Base-by-base conservation (phyloP, 1,284 basidiomycete species). In the Anthracocystis walkeri region DNA sequence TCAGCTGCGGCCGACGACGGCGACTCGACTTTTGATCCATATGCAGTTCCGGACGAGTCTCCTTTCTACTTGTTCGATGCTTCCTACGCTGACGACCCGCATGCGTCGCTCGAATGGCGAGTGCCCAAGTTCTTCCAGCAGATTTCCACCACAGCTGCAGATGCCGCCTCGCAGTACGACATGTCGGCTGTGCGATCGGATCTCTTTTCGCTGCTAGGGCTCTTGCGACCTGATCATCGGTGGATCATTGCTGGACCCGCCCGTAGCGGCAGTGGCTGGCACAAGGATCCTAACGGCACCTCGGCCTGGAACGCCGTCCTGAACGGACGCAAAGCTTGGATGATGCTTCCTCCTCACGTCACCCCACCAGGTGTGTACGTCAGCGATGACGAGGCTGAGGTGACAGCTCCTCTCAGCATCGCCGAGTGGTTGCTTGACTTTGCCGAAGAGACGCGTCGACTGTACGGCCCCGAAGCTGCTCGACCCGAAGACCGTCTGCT, bases 281-380 rank as follows among this genome's bases (percentile, higher is more conserved):
- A 84, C 68, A 85, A 85, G 66, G 86, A 86, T 48, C 86, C 86
- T 1, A 86, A 86, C 61, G 79, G 78, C 33, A 87, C 86, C 3
- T 85, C 83, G 11, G 87, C 87, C 3, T 87, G 86, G 86, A 87
- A 87, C 62, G 86, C 87, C 3, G 84, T 87, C n/a, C 71, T 86
- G 12, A 75, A 64, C 14, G 86, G 86, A 16, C 41, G 68, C 2
- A 87, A 87, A 65, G 82, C 82, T 3, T 87, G 87, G 87, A 80
- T 87, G 58, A 79, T 87, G 66, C 85, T 87, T 23, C 86, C 86
- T 18, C 85, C 86, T 2, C 72, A 86, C 41, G 56, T 82, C 31
- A 76, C 78, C 10, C 87, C 87, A 2, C 87, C 87, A 0, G 87
- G 87, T 5, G 85, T 87, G 3, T 85, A 83, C 49, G 86, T 87